phyloP scores from a whole-genome alignment of 2,329 filamentous ascomycete species.

The Fusarium marasasianum region DNA sequence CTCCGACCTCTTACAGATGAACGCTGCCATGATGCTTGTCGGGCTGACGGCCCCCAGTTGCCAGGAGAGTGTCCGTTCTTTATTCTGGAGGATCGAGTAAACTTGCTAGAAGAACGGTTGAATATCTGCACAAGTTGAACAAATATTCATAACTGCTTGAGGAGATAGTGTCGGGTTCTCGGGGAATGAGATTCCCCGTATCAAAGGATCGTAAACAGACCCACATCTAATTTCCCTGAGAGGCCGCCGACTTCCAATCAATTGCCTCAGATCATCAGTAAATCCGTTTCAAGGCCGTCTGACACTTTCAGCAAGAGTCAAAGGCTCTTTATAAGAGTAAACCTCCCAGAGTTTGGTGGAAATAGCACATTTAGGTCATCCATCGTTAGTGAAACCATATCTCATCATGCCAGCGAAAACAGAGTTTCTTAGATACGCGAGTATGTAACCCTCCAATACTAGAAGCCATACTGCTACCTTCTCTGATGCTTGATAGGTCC shows the following conservation, averaged over 20 bases:
- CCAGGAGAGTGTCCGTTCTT: not conserved
- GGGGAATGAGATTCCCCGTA: not conserved
- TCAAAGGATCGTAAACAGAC: not conserved
- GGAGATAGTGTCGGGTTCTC: not conserved
- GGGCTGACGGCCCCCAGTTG: not conserved
- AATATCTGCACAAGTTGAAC: not conserved
- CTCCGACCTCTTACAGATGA: not conserved
- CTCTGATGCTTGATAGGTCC: constrained; percentile 20
- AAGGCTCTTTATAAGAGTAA: not conserved
- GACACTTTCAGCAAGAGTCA: not conserved
- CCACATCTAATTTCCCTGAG: constrained; percentile 9
- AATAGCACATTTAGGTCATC: not conserved
- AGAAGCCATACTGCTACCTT: not conserved
- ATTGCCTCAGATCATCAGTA: not conserved
- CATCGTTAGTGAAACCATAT: not conserved
- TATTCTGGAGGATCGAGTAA: not conserved
- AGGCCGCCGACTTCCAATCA: constrained; percentile 21
- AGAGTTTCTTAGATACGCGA: constrained; percentile 30
- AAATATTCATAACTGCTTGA: not conserved
- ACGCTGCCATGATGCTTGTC: not conserved
- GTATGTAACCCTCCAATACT: not conserved
- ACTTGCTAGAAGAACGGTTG: not conserved
- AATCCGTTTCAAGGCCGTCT: not conserved
- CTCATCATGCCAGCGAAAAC: constrained; percentile 17
- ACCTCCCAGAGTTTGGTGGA: not conserved